phyloP scores from a whole-genome alignment of 257 asterid species.

The Solanum sitiens region DNA sequence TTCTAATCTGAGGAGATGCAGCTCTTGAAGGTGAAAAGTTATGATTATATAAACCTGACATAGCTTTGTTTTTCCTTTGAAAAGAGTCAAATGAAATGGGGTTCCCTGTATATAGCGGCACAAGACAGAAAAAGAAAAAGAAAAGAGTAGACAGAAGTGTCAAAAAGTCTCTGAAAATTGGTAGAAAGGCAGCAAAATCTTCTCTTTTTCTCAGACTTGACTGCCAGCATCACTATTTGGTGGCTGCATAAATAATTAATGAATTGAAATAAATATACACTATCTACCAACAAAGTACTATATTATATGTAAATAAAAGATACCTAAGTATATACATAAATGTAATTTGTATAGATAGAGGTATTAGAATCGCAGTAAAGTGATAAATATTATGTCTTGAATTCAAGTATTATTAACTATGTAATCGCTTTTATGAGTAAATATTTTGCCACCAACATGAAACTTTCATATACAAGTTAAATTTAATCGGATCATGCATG shows the following conservation, averaged over 20 bases:
- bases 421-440: background rate
- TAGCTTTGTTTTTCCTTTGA: background rate
- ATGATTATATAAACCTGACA: conserved; percentile 68
- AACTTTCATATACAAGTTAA: background rate
- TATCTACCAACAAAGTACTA: background rate
- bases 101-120: background rate
- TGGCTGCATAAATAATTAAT: background rate
- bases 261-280: background rate
- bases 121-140: background rate
- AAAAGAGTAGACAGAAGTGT: background rate
- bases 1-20: conserved; percentile 78
- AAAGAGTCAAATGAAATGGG: background rate
- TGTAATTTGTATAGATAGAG: background rate
- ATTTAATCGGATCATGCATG: background rate
- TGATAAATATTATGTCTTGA: background rate
- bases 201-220: background rate
- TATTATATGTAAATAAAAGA: background rate
- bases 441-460: background rate
- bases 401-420: background rate
- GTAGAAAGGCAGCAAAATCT: conserved; percentile 7
- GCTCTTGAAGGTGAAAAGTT: conserved; percentile 88
- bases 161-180: conserved; percentile 5
- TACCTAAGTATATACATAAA: background rate
- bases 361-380: background rate
- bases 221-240: background rate